Conservation (phyloP, 2,329 filamentous ascomycete species). For the Ramularia collo-cygni region DNA sequence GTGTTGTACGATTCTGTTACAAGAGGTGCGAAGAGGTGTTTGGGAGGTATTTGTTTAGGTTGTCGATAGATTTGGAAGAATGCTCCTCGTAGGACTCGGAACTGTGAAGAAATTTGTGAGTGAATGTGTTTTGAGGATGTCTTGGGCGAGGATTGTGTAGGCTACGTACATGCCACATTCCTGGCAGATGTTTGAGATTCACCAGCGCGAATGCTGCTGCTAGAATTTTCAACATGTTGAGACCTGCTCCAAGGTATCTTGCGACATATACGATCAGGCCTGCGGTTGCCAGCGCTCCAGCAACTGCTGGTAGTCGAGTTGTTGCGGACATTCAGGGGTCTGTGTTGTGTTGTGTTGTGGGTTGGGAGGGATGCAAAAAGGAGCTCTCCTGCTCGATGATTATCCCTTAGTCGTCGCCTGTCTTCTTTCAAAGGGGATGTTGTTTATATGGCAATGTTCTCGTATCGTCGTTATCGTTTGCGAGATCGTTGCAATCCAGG, state of each 20-base stretch:
- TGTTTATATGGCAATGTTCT: too few species aligned
- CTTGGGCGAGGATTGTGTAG: too few species aligned
- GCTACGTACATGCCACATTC: conserved; percentile 62
- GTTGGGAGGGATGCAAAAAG: too few species aligned
- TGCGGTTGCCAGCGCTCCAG: conserved; percentile 22
- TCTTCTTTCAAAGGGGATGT: too few species aligned
- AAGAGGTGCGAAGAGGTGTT: conserved; percentile 66
- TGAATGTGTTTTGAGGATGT: background rate
- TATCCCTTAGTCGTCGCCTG: too few species aligned
- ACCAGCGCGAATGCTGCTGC: conserved; percentile 45
- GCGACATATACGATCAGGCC: conserved; percentile 12
- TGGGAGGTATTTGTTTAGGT: conserved; percentile 37
- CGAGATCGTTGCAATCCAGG: too few species aligned
- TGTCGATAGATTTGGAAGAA: conserved; percentile 42
- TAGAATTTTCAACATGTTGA: conserved; percentile 17
- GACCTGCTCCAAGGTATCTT: conserved; percentile 27
- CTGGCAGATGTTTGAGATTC: conserved; percentile 69
- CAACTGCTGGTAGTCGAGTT: conserved; percentile 25
- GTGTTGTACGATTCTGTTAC: conserved; percentile 61
- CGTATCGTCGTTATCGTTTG: too few species aligned
- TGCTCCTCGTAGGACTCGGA: conserved; percentile 41
- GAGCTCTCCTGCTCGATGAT: too few species aligned
- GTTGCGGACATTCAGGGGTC: conserved; percentile 25
- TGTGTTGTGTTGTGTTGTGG: too few species aligned
- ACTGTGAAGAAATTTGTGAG: conserved; percentile 21